Evolutionary conservation across 2,329 filamentous ascomycete species (phyloP), one percentile per base, ranked within the genome.

Genomic region (Talaromyces sp.): DNA sequence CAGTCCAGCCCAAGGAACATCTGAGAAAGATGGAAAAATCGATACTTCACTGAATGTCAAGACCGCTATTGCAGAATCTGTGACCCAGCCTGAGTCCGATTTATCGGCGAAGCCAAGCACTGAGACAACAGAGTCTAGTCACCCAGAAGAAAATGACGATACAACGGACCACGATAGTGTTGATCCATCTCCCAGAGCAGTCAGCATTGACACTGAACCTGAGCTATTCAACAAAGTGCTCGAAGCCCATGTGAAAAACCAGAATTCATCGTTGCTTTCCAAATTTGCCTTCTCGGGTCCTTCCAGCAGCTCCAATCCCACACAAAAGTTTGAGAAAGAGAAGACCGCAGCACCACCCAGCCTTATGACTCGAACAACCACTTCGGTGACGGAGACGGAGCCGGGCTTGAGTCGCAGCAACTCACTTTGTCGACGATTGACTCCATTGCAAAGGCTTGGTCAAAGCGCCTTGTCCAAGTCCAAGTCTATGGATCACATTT

Each of bases 371-470:
- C 35, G 11, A 41, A 27, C 32, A 29, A 9, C 32, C 17, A 31
- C 55, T 4, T 41, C 50, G 32, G 58, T 11, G 13, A 50, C 35
- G 5, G 41, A 58, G 19, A 26, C 64, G 50, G 46, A 59, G 21
- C 3, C 56, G 19, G 4, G 27, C 26, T 41, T 56, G 32, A 64
- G 38, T 57, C 58, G 52, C 49, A 58, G 50, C 13, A 52, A 58
- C 7, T 57, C 61, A 19, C 65, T 64, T 27, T 64, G 64, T 14
- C 60, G 63, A 43, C 66, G 70, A 17, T 62, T 76, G 55, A 79
- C 76, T 0, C 75, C 77, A 8, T 65, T 79, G 52, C 74, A 78
- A 60, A 71, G 77, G 24, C 64, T 79, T 54, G 73, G 75, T 7
- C 72, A 74, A n/a, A 70, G 64, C 35, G 77, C 76, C 21, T 69